Conservation (phyloP, 768 basidiomycete species). For the Mycena floridula region DNA sequence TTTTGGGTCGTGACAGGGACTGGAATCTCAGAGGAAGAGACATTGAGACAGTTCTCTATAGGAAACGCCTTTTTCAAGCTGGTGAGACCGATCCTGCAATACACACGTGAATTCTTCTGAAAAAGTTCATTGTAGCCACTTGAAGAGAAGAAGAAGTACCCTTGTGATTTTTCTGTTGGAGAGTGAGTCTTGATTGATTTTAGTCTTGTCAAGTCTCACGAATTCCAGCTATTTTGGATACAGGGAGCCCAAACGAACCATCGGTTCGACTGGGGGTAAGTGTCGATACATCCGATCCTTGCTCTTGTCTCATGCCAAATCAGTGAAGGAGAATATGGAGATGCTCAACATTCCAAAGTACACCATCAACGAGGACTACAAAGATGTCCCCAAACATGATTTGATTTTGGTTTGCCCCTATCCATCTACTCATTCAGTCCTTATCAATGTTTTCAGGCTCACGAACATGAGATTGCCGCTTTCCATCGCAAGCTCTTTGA, state of each 20-base stretch:
- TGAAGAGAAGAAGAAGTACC: conserved; percentile 25
- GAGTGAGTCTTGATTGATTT: conserved; percentile 21
- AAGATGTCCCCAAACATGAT: conserved; percentile 16
- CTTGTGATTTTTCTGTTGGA: conserved; percentile 26
- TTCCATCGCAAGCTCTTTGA: conserved; percentile 25
- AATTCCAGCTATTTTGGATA: conserved; percentile 27
- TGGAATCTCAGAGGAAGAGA: conserved; percentile 32
- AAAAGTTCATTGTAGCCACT: no score
- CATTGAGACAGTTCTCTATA: conserved; percentile 26
- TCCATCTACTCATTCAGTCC: no score
- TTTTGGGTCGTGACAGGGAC: conserved; percentile 36
- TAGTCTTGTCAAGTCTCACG: no score
- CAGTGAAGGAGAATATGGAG: conserved; percentile 33
- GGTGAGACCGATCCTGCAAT: no score
- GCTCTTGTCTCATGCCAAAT: no score
- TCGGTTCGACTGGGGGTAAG: conserved; percentile 26
- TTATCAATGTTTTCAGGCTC: no score
- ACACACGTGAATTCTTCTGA: no score
- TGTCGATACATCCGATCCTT: no score
- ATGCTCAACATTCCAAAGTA: conserved; percentile 31
- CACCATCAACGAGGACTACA: conserved; percentile 19
- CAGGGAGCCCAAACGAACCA: conserved; percentile 25
- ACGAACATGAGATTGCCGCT: conserved; percentile 20
- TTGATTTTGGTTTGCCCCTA: conserved; percentile 20
- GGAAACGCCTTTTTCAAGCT: conserved; percentile 29